Evolutionary conservation across 352 stramenopile species (phyloP).

Genomic region (Phytophthora ramorum): DNA sequence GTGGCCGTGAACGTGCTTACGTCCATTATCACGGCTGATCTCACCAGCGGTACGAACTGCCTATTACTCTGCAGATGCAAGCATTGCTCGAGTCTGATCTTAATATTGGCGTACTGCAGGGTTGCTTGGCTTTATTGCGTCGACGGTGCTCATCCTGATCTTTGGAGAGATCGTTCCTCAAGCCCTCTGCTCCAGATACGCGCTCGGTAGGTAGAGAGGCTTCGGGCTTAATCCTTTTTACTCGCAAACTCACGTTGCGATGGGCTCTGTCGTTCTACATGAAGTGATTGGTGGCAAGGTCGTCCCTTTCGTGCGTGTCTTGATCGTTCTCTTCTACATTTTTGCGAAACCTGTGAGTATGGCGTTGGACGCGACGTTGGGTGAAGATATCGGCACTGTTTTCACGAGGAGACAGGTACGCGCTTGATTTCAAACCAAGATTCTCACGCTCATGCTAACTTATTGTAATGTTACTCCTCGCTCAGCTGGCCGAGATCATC

Average conservation of each 20-base stretch:
- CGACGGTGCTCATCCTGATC: conserved; percentile 95
- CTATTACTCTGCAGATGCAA: neutral
- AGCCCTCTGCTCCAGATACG: conserved; percentile 95
- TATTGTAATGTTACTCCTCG: neutral
- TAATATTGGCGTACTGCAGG: conserved; percentile 29
- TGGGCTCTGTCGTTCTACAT: neutral
- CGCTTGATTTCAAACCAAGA: neutral
- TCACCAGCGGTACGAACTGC: conserved; percentile 61
- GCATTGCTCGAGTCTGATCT: neutral
- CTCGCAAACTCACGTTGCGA: neutral
- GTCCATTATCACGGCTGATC: conserved; percentile 97
- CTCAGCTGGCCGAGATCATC: conserved; percentile 96
- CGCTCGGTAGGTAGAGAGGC: conserved; percentile 76
- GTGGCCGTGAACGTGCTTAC: conserved; percentile 97
- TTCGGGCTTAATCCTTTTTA: neutral
- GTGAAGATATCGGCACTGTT: conserved; percentile 95
- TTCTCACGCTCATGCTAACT: too few relatives aligned
- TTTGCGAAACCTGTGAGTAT: conserved; percentile 94
- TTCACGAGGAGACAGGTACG: conserved; percentile 90
- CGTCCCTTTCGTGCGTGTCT: conserved; percentile 93
- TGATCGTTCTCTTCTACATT: conserved; percentile 94
- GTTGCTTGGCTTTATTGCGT: conserved; percentile 93
- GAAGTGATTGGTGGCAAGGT: conserved; percentile 73
- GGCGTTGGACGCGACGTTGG: conserved; percentile 92
- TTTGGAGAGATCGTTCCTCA: conserved; percentile 96